Evolutionary conservation across 1,139 yeast genomes (phyloP).

Genomic region (Debaryomycetaceae sp.): DNA sequence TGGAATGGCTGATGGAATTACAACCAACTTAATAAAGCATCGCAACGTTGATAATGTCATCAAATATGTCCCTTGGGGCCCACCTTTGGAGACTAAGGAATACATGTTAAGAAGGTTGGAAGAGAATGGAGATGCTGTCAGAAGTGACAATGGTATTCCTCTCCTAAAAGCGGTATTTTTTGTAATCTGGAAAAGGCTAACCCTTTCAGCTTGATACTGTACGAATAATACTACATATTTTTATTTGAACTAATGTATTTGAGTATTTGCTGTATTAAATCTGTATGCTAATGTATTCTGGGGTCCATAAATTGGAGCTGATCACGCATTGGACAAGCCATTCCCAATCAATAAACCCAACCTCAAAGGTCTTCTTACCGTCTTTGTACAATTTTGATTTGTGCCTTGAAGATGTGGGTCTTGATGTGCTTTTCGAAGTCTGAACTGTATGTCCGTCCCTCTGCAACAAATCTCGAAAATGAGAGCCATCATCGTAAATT

Average conservation of each 20-base stretch:
- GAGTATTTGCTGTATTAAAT: neutral
- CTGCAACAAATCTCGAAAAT: neutral
- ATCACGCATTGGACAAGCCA: slow-evolving; percentile 75
- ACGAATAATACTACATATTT: neutral
- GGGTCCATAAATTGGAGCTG: slow-evolving; percentile 33
- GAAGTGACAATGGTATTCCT: slow-evolving; percentile 82
- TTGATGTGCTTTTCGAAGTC: neutral
- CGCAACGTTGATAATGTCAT: slow-evolving; percentile 72
- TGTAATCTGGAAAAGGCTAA: slow-evolving; percentile 41
- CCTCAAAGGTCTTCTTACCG: neutral
- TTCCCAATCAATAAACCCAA: slow-evolving; percentile 55
- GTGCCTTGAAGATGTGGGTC: neutral
- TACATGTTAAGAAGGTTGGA: slow-evolving; percentile 87
- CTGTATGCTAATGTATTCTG: slow-evolving; percentile 1
- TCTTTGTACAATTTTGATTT: neutral
- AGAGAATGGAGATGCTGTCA: slow-evolving; percentile 95
- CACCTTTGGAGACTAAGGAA: slow-evolving; percentile 89
- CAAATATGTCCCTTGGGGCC: slow-evolving; percentile 98
- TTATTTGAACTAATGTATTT: neutral
- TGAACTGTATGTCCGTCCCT: neutral
- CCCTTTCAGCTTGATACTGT: slow-evolving; percentile 16
- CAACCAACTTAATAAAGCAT: slow-evolving; percentile 65
- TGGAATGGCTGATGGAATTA: slow-evolving; percentile 94
- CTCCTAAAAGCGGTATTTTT: slow-evolving; percentile 55
- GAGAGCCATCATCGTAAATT: slow-evolving; percentile 22